phyloP scores from a whole-genome alignment of 495 filamentous ascomycete genomes.

The Penicillium desertorum region DNA sequence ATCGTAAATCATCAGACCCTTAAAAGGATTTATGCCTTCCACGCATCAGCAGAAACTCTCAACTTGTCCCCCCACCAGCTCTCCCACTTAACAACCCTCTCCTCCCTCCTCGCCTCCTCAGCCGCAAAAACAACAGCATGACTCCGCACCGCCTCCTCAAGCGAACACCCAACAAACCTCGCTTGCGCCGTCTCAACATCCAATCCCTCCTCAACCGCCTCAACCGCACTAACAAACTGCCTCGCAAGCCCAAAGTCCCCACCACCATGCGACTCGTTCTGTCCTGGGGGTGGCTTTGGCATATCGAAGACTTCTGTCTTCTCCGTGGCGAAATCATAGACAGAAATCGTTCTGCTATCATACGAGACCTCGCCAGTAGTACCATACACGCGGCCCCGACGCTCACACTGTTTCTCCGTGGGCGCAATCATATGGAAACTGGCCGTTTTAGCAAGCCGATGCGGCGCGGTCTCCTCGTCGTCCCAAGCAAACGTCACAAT shows the following conservation, averaged over 20 bases:
- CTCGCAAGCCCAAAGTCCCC: constrained; percentile 80
- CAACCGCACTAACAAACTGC: constrained; percentile 78
- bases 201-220: constrained; percentile 70
- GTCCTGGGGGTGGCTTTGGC: constrained; percentile 38
- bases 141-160: constrained; percentile 82
- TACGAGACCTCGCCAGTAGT: constrained; percentile 82
- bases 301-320: constrained; percentile 29
- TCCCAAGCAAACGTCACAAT: constrained; percentile 84
- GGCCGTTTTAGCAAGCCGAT: constrained; percentile 71
- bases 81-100: constrained; percentile 71
- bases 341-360: constrained; percentile 47
- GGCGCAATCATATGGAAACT: constrained; percentile 92
- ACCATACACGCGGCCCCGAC: constrained; percentile 81
- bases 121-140: constrained; percentile 95
- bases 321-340: constrained; percentile 42
- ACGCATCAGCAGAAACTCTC: constrained; percentile 18
- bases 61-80: constrained; percentile 71
- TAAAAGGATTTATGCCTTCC: neutral
- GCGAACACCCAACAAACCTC: constrained; percentile 70
- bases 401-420: constrained; percentile 80
- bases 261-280: constrained; percentile 66
- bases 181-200: constrained; percentile 70
- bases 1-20: constrained; percentile 8
- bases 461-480: constrained; percentile 39
- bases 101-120: constrained; percentile 73